Evolutionary conservation across 139 green algal species (phyloP).

Genomic region (Dunaliella primolecta): DNA sequence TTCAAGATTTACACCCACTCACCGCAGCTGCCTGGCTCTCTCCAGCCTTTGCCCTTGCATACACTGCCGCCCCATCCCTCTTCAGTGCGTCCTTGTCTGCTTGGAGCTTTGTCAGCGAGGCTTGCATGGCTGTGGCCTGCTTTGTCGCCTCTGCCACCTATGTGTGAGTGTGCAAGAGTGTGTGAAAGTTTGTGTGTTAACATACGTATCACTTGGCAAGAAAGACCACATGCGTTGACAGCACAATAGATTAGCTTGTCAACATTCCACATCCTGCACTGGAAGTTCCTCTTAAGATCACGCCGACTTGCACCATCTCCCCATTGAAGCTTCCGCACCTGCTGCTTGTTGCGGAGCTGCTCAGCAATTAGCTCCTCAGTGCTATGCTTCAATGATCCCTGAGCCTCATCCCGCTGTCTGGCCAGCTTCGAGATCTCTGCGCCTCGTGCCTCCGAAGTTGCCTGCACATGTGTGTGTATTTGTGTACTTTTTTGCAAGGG

Average conservation of each 20-base stretch:
- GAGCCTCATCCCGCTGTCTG: neutral
- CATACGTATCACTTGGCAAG: too few relatives aligned
- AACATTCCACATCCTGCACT: too few relatives aligned
- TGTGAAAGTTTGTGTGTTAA: neutral
- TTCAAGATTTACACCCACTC: too few relatives aligned
- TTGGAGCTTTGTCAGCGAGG: neutral
- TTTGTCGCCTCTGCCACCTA: neutral
- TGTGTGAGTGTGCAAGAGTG: neutral
- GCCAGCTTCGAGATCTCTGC: neutral
- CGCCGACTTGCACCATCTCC: too few relatives aligned
- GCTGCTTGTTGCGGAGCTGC: slow-evolving; percentile 1
- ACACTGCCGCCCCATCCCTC: neutral
- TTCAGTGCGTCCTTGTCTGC: neutral
- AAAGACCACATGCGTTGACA: too few relatives aligned
- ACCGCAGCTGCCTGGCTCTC: neutral
- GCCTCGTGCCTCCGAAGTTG: neutral
- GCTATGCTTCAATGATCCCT: neutral
- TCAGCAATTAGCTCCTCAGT: neutral
- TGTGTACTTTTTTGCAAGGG: too few relatives aligned
- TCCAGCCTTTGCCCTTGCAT: neutral
- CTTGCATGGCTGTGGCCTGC: neutral
- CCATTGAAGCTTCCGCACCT: neutral
- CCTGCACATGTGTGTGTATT: too few relatives aligned
- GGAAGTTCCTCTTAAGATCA: too few relatives aligned
- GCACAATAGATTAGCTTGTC: too few relatives aligned